A percentile compares a stretch with the other conserved stretches of the same genome.
Evolutionary conservation across 1,284 basidiomycete species (phyloP).

Genomic region (Waitea zeae): DNA sequence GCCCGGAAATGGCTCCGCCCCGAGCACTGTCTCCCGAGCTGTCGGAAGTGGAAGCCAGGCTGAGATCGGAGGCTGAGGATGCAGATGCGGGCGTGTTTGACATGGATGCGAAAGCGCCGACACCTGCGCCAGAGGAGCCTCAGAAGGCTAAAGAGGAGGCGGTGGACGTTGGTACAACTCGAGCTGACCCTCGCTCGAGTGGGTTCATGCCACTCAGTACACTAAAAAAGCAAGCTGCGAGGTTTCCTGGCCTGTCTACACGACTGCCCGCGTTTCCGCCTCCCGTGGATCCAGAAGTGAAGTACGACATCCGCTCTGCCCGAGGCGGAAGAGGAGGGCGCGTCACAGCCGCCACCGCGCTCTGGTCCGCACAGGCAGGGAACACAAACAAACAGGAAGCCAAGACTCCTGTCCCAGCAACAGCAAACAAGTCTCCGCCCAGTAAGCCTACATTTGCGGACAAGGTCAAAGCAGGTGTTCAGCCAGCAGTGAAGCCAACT

Average conservation of each 20-base stretch:
- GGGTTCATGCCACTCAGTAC: slow-evolving; percentile 46
- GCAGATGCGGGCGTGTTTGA: too few relatives aligned
- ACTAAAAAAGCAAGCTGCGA: not conserved
- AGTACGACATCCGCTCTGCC: slow-evolving; percentile 61
- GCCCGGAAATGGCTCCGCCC: slow-evolving; percentile 3
- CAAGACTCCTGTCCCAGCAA: too few relatives aligned
- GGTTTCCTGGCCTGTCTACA: not conserved
- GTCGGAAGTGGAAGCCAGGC: slow-evolving; percentile 9
- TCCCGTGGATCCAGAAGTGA: slow-evolving; percentile 26
- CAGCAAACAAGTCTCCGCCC: too few relatives aligned
- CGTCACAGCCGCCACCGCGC: slow-evolving; percentile 52
- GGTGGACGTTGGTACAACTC: slow-evolving; percentile 11
- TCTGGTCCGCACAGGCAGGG: slow-evolving; percentile 63
- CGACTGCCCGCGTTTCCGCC: not conserved
- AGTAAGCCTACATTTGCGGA: too few relatives aligned
- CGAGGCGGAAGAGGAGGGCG: slow-evolving; percentile 62
- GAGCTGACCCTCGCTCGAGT: slow-evolving; percentile 53
- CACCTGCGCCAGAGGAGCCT: not conserved
- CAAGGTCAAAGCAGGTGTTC: too few relatives aligned
- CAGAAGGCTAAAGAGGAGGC: not conserved
- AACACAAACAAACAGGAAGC: too few relatives aligned
- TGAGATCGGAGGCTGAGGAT: too few relatives aligned
- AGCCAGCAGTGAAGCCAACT: too few relatives aligned
- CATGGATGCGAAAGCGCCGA: not conserved
- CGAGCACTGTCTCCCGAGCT: not conserved